These are phyloP conservation scores for Symmetrospora coprosmae DNA, from an alignment of 768 basidiomycete genomes.

Conservation along the genomic window DNA sequence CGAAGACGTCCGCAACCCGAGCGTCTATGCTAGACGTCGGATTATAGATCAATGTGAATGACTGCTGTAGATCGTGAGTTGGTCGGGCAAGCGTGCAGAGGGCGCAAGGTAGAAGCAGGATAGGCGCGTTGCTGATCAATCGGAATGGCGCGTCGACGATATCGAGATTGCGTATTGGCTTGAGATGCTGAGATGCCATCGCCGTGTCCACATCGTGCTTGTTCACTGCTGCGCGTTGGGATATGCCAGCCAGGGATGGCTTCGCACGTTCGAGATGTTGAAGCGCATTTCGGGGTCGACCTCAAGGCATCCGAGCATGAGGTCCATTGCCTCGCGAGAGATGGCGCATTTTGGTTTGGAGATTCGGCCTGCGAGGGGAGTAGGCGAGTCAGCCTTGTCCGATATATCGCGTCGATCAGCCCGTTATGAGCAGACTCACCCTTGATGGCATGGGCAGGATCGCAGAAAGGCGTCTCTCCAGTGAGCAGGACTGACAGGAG, in stretches of 20 bases:
- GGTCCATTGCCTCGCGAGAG: slow-evolving; percentile 8
- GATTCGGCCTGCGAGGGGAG: background rate
- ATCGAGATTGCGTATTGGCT: too few species aligned
- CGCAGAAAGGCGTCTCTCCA: slow-evolving; percentile 38
- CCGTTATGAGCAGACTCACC: background rate
- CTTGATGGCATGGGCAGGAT: background rate
- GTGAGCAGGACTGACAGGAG: slow-evolving; percentile 40
- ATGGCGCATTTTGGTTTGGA: slow-evolving; percentile 10
- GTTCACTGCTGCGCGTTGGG: background rate
- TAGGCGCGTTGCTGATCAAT: too few species aligned
- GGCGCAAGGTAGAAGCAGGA: too few species aligned
- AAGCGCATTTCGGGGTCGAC: slow-evolving; percentile 11
- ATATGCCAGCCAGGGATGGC: slow-evolving; percentile 18
- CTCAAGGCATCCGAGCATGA: slow-evolving; percentile 20
- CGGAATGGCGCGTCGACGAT: too few species aligned
- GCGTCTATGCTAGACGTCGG: too few species aligned
- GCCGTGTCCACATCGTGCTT: too few species aligned
- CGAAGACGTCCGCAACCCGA: too few species aligned
- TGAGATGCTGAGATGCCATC: too few species aligned
- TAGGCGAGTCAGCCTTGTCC: background rate
- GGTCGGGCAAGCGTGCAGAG: too few species aligned
- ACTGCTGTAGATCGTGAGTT: too few species aligned
- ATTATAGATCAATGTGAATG: too few species aligned
- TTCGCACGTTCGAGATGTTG: background rate
- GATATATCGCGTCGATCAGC: background rate